Evolutionary conservation across 202 grass and related monocot species (phyloP).

Genomic region (Panicum virgatum): DNA sequence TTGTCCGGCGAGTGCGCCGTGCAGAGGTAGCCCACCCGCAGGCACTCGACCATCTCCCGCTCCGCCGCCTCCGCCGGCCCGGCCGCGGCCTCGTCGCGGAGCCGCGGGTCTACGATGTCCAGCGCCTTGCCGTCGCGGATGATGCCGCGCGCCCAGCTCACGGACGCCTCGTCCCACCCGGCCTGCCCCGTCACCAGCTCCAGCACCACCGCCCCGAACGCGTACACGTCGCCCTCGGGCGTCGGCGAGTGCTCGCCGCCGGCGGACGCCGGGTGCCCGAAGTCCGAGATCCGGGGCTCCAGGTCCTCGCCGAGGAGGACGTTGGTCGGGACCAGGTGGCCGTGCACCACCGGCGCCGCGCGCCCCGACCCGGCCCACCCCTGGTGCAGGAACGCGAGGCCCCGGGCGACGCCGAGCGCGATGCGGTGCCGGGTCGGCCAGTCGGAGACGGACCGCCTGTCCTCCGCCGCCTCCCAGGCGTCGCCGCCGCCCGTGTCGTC

Average conservation of each 20-base stretch:
- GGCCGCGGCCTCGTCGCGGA: slow-evolving; percentile 20
- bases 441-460: slow-evolving; percentile 42
- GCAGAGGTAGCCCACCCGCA: slow-evolving; percentile 80
- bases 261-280: background rate
- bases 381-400: slow-evolving; percentile 91
- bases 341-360: slow-evolving; percentile 64
- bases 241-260: background rate
- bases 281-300: slow-evolving; percentile 73
- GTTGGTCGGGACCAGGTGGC: slow-evolving; percentile 73
- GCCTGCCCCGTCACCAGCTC: slow-evolving; percentile 76
- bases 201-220: slow-evolving; percentile 70
- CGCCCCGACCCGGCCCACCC: slow-evolving; percentile 67
- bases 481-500: slow-evolving; percentile 52
- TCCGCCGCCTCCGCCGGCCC: slow-evolving; percentile 46
- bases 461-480: slow-evolving; percentile 64
- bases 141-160: slow-evolving; percentile 59
- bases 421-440: slow-evolving; percentile 84
- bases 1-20: slow-evolving; percentile 76
- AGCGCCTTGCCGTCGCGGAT: slow-evolving; percentile 59
- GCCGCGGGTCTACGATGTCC: slow-evolving; percentile 61
- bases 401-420: slow-evolving; percentile 70
- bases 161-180: slow-evolving; percentile 61
- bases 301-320: slow-evolving; percentile 76
- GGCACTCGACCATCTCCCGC: slow-evolving; percentile 69
- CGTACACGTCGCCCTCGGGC: slow-evolving; percentile 63